Percentiles rank a stretch among this genome's conserved stretches.
Evolutionary conservation across 2,329 filamentous ascomycete species (phyloP).

Genomic region (Fusarium coffeatum): DNA sequence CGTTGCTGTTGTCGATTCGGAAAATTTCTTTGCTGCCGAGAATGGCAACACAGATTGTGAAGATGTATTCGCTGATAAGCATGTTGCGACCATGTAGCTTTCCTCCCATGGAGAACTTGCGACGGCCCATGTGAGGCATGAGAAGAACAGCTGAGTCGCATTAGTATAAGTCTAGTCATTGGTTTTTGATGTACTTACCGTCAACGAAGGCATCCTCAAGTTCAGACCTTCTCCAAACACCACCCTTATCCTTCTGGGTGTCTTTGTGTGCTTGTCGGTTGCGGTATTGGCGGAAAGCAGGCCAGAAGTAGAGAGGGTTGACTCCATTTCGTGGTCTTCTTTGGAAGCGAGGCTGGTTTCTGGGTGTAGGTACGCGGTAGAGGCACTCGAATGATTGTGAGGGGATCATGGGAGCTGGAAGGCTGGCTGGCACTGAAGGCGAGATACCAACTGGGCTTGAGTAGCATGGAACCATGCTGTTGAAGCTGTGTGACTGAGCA

Average conservation of each 20-base stretch:
- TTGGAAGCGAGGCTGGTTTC: conserved; percentile 52
- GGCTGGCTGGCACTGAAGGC: conserved; percentile 59
- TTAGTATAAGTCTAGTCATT: conserved; percentile 32
- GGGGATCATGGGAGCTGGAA: conserved; percentile 64
- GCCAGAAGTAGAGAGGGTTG: conserved; percentile 72
- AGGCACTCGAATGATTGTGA: conserved; percentile 60
- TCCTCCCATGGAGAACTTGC: conserved; percentile 73
- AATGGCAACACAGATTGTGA: conserved; percentile 54
- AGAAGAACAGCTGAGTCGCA: conserved; percentile 67
- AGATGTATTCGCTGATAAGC: conserved; percentile 76
- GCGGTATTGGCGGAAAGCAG: conserved; percentile 73
- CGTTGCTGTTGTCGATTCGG: conserved; percentile 57
- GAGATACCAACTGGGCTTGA: conserved; percentile 57
- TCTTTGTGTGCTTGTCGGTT: conserved; percentile 73
- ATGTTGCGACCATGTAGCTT: conserved; percentile 76
- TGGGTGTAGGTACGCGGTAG: conserved; percentile 53
- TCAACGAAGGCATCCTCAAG: conserved; percentile 76
- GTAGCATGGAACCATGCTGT: conserved; percentile 58
- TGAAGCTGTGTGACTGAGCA: conserved; percentile 58
- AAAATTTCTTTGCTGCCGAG: conserved; percentile 58
- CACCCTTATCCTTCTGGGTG: conserved; percentile 68
- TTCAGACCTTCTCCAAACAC: conserved; percentile 64
- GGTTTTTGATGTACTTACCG: conserved; percentile 58
- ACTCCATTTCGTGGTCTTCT: conserved; percentile 53
- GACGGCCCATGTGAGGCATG: conserved; percentile 73